Conservation (phyloP, 495 filamentous ascomycete species). For the Pseudomonodictys pantanalensis region DNA sequence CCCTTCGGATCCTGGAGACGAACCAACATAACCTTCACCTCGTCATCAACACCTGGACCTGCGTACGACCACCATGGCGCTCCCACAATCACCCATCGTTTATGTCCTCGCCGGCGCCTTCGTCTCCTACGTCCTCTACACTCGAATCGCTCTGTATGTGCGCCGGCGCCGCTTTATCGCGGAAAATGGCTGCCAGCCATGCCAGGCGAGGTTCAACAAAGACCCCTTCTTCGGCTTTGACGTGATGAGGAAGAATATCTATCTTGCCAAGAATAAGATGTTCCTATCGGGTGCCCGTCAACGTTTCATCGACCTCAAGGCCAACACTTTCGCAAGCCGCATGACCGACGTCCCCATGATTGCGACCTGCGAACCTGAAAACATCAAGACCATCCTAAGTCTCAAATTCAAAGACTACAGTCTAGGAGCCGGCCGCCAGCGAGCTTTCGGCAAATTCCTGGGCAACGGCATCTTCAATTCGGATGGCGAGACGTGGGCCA, state of each 20-base stretch:
- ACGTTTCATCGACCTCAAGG: slow-evolving; percentile 29
- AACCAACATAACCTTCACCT: too few species aligned
- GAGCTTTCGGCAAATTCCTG: slow-evolving; percentile 54
- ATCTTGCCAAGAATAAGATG: slow-evolving; percentile 23
- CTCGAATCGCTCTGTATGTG: slow-evolving; percentile 21
- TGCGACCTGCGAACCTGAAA: slow-evolving; percentile 59
- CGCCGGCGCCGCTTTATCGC: slow-evolving; percentile 19
- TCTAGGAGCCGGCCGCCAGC: slow-evolving; percentile 51
- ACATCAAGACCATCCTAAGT: slow-evolving; percentile 61
- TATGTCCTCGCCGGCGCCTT: slow-evolving; percentile 13
- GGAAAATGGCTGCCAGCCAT: slow-evolving; percentile 29
- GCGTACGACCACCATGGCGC: background rate
- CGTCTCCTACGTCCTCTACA: slow-evolving; percentile 19
- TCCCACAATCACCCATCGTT: slow-evolving; percentile 3
- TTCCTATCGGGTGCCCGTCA: slow-evolving; percentile 16
- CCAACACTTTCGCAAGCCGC: slow-evolving; percentile 28
- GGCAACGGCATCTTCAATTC: slow-evolving; percentile 70
- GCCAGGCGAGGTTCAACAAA: slow-evolving; percentile 18
- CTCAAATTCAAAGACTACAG: slow-evolving; percentile 60
- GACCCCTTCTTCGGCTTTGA: slow-evolving; percentile 39
- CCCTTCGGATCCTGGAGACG: too few species aligned
- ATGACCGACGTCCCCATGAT: slow-evolving; percentile 34
- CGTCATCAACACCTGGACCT: too few species aligned
- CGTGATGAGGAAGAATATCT: slow-evolving; percentile 30
- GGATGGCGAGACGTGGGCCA: slow-evolving; percentile 64